These are phyloP conservation scores for Neopestalotiopsis rosae DNA, from an alignment of 2,329 filamentous ascomycete genomes.

Conservation along the genomic window DNA sequence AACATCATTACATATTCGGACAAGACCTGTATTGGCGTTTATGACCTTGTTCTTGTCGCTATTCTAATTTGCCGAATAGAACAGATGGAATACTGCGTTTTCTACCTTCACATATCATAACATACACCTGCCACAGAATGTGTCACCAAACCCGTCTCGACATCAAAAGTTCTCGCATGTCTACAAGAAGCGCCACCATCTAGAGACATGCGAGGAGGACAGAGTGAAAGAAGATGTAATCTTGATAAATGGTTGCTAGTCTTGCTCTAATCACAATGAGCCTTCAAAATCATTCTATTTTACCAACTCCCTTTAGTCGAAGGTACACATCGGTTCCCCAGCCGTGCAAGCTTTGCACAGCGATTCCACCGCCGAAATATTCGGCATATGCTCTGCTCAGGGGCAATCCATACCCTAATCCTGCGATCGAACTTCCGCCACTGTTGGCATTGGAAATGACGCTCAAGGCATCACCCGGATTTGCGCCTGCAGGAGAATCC, in stretches of 20 bases:
- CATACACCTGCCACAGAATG: no score
- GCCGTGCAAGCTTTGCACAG: conserved; percentile 92
- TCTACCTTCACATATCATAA: no score
- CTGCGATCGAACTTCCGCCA: conserved; percentile 84
- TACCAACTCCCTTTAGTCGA: conserved; percentile 66
- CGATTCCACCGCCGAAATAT: conserved; percentile 95
- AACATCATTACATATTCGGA: no score
- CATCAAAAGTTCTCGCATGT: no score
- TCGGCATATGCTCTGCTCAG: conserved; percentile 93
- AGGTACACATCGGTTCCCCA: conserved; percentile 83
- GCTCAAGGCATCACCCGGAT: conserved; percentile 68
- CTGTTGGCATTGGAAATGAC: conserved; percentile 75
- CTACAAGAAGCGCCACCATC: no score
- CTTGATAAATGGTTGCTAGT: background rate
- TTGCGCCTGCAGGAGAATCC: conserved; percentile 46
- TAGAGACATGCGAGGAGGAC: no score
- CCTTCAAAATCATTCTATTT: conserved; percentile 44
- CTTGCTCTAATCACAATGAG: background rate
- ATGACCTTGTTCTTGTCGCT: no score
- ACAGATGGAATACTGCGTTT: no score
- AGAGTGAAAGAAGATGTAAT: no score
- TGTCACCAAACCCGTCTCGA: no score
- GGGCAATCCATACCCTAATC: conserved; percentile 90
- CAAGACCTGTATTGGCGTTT: no score
- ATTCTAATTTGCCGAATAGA: no score